Percentiles rank a stretch among this genome's conserved stretches.
These are phyloP conservation scores for Bipolaris zeicola DNA, from an alignment of 2,329 filamentous ascomycete species.

Conservation along the genomic window DNA sequence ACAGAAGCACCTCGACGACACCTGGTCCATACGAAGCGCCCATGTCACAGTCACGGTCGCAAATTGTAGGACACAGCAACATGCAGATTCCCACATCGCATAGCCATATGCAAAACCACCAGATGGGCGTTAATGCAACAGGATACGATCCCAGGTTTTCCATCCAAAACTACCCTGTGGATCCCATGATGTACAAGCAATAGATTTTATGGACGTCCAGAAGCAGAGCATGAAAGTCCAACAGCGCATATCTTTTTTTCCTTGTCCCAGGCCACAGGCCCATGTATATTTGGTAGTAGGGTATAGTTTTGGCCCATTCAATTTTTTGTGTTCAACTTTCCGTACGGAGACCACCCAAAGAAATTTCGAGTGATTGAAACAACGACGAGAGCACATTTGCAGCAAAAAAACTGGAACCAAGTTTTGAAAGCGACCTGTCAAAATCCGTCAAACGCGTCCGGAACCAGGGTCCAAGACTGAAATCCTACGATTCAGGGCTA, in stretches of 20 bases:
- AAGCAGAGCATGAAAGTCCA: slow-evolving; percentile 6
- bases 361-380: slow-evolving; percentile 12
- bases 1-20: slow-evolving; percentile 41
- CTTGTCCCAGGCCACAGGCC: slow-evolving; percentile 2
- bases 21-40: slow-evolving; percentile 42
- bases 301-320: slow-evolving; percentile 18
- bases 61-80: slow-evolving; percentile 29
- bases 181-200: slow-evolving; percentile 46
- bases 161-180: slow-evolving; percentile 42
- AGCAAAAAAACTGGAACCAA: slow-evolving; percentile 3
- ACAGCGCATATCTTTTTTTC: slow-evolving; percentile 3
- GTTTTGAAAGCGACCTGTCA: slow-evolving; percentile 5
- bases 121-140: slow-evolving; percentile 36
- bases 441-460: slow-evolving; percentile 1
- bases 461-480: slow-evolving; percentile 2
- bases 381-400: slow-evolving; percentile 4
- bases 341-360: slow-evolving; percentile 6
- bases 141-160: slow-evolving; percentile 43
- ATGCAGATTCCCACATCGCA: slow-evolving; percentile 36
- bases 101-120: slow-evolving; percentile 39
- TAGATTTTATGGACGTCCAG: slow-evolving; percentile 8
- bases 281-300: slow-evolving; percentile 15
- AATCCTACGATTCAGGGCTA: slow-evolving; percentile 7
- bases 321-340: slow-evolving; percentile 7
- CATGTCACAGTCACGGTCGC: slow-evolving; percentile 33